A percentile compares a stretch with the other conserved stretches of the same genome.
phyloP scores from a whole-genome alignment of 2,329 filamentous ascomycete species.

The Penicillium corylophilum region DNA sequence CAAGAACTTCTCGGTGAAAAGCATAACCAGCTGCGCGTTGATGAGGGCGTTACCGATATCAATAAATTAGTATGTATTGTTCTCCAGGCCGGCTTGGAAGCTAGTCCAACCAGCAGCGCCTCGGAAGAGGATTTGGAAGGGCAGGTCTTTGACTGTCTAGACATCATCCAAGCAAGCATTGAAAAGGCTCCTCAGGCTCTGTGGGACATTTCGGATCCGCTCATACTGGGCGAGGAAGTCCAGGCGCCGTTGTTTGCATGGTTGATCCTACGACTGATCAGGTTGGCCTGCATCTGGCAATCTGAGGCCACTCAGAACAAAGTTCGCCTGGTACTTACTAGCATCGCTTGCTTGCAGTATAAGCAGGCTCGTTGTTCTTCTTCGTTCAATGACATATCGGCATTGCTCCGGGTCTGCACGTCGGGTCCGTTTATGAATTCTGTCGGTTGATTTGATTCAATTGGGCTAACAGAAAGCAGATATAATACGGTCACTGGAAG shows the following conservation, averaged over 20 bases:
- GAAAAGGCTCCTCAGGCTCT: constrained; percentile 68
- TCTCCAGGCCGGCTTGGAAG: constrained; percentile 72
- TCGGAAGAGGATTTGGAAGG: constrained; percentile 45
- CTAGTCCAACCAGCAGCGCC: constrained; percentile 60
- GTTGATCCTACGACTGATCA: constrained; percentile 54
- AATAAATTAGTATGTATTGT: constrained; percentile 85
- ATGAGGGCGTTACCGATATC: constrained; percentile 72
- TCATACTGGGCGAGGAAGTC: constrained; percentile 51
- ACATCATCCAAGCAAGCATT: constrained; percentile 73
- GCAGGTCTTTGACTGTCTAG: constrained; percentile 64
- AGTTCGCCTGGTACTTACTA: constrained; percentile 37
- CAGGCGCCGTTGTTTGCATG: constrained; percentile 54
- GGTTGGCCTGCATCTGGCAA: constrained; percentile 45
- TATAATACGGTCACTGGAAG: constrained; percentile 45
- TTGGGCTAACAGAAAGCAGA: constrained; percentile 38
- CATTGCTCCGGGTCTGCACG: constrained; percentile 36
- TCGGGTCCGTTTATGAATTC: constrained; percentile 35
- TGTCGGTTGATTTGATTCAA: background rate
- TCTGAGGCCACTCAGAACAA: constrained; percentile 43
- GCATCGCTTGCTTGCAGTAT: constrained; percentile 33
- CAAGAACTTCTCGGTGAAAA: constrained; percentile 58
- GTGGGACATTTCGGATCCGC: constrained; percentile 63
- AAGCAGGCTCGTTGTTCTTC: constrained; percentile 32
- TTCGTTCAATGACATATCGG: constrained; percentile 30
- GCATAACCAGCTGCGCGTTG: constrained; percentile 48